Evolutionary conservation across 2,329 filamentous ascomycete species (phyloP), one percentile per base, ranked within the genome.

Genomic region (Eutypella sp.): DNA sequence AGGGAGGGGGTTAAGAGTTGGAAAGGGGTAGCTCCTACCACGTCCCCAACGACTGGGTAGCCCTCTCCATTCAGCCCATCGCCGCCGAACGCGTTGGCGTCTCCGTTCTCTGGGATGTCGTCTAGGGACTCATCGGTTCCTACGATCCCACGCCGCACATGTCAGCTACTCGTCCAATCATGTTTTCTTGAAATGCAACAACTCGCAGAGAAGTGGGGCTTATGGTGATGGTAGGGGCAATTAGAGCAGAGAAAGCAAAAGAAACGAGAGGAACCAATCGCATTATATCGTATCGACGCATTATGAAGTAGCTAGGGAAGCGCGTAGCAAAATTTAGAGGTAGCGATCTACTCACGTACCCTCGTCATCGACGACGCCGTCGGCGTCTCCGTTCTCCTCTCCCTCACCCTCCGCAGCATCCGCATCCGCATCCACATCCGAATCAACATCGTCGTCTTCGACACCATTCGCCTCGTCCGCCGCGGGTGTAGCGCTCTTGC

Each of bases 361-460:
- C 20, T 20, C 13, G 9, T 24, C 36, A 39, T 5, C 36, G 23
- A 3, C 36, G n/a, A 5, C 22, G 38, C 19, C 20, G 6, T 51
- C 45, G 11, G 22, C 48, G 19, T 41, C 38, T 25, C 54, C 57
- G 1, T 49, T 51, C 22, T 51, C 53, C 4, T 49, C 47, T 38
- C 44, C 56, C 15, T 54, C 33, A 18, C 52, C 57, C 1, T 50
- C 54, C 10, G 59, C 55, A 7, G 60, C 60, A 13, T 60, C 62
- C 39, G n/a, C n/a, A n/a, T n/a, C n/a, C n/a, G n/a, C n/a, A n/a
- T 62, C 64, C 5, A 50, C 46, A 40, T 60, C 60, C 6, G 54
- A 44, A 8, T 41, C 53, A 5, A 25, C 53, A 10, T 29, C 44
- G 29, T 38, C 46, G 48, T 56, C 52, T 24, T 42, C 45, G 3